phyloP scores from a whole-genome alignment of 768 basidiomycete species.

The Termitomyces sp. region DNA sequence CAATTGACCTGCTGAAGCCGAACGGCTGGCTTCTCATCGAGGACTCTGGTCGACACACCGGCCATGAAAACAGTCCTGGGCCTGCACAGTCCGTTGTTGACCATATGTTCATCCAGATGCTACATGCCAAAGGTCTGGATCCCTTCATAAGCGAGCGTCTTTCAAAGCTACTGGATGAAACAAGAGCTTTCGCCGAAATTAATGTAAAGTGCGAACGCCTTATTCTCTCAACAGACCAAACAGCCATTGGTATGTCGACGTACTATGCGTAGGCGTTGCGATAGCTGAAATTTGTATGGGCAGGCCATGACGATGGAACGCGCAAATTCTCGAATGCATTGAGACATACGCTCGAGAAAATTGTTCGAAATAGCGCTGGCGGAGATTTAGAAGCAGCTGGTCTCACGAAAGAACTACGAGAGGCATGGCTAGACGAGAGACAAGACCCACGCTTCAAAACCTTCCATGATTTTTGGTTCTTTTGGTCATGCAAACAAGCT shows the following conservation, averaged over 20 bases:
- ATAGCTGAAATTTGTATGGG: background rate
- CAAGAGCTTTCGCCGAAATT: background rate
- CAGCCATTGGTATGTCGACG: background rate
- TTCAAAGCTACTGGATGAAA: background rate
- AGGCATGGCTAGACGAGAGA: background rate
- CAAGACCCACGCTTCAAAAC: background rate
- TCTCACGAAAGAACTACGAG: background rate
- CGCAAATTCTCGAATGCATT: background rate
- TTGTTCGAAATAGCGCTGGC: background rate
- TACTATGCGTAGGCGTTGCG: background rate
- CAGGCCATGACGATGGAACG: background rate
- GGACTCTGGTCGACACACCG: background rate
- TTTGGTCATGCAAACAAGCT: background rate
- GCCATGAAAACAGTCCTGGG: background rate
- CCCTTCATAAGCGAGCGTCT: background rate
- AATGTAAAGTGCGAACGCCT: background rate
- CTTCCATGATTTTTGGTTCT: background rate
- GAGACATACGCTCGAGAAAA: background rate
- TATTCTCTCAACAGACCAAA: background rate
- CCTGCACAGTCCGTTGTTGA: background rate
- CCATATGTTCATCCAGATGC: background rate
- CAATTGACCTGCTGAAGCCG: background rate
- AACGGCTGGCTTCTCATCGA: background rate
- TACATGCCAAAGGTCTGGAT: background rate
- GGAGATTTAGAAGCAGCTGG: background rate